Percentiles rank a stretch among this genome's conserved stretches.
Evolutionary conservation across 305 asterid species (phyloP).

Genomic region (Withania somnifera): DNA sequence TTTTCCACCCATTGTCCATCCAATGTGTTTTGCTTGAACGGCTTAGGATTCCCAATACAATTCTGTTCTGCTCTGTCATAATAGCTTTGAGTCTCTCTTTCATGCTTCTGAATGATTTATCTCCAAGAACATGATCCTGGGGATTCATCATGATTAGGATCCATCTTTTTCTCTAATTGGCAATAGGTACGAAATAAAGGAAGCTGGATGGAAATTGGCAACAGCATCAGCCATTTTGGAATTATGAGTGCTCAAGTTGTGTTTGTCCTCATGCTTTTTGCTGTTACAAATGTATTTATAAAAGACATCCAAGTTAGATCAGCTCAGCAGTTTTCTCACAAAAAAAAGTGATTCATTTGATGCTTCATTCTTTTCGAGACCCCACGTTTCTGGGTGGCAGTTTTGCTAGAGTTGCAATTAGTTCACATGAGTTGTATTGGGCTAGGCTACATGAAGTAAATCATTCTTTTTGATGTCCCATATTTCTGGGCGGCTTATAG

Average conservation of each 20-base stretch:
- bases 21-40: not conserved
- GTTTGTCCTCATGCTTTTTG: slow-evolving; percentile 76
- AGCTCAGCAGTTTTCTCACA: slow-evolving; percentile 32
- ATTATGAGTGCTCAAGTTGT: slow-evolving; percentile 98
- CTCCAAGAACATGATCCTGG: not conserved
- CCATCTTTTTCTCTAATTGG: not conserved
- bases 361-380: not conserved
- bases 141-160: not conserved
- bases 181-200: slow-evolving; percentile 78
- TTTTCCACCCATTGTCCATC: not conserved
- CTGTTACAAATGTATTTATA: slow-evolving; percentile 63
- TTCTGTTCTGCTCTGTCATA: not conserved
- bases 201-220: slow-evolving; percentile 99
- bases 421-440: not conserved
- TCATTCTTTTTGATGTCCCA: not conserved
- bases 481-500: not conserved
- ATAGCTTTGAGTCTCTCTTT: not conserved
- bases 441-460: not conserved
- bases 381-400: not conserved
- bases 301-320: slow-evolving; percentile 52
- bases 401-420: not conserved
- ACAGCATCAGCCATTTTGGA: slow-evolving; percentile 98
- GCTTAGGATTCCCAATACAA: not conserved
- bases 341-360: slow-evolving; percentile 38
- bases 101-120: not conserved